Base-by-base conservation (phyloP, 1,284 basidiomycete species). In the Irpex sp. region DNA sequence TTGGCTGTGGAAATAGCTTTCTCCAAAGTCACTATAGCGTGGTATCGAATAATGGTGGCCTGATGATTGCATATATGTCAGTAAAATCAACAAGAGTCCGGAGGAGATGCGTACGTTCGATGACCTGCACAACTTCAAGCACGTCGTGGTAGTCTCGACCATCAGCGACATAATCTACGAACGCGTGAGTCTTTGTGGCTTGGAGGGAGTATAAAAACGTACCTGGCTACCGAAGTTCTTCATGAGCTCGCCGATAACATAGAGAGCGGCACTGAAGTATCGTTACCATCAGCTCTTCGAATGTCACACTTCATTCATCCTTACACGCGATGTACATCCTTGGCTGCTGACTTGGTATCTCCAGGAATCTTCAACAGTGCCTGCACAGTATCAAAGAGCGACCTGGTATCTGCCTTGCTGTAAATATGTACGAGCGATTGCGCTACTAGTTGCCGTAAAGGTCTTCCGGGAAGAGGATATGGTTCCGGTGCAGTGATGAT, bases 81-180 rank as follows among this genome's bases (percentile, higher is more conserved):
- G 57, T n/a, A 51, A 31, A 13, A 7, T 19, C 37, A 49, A 13
- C 8, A 15, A 36, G 40, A 55, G 58, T 34, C 6, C 7, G 44
- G 38, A 38, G 34, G 11, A 31, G 9, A 40, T 62, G 70, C 86
- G 65, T 67, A 94, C 94, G 68, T 79, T 82, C 47, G 91, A 94
- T 11, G 87, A 86, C 65, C 85, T 88, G 65, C 85, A 81, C 0
- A 87, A 85, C 74, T 88, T 92, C 57, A 92, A 74, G 0, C 87
- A 81, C 0, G 86, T 79, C 0, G 82, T 78, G 17, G 86, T 80
- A 44, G 96, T 91, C 72, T 98, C 96, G 54, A 89, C 84, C 86
- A 96, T 92, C 69, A 95, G 90, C 0, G 94, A 97, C 96, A 97
- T 98, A 74, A 96, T 89, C 91, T 97, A 69, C 9, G 19, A 26